Evolutionary conservation across 2,329 filamentous ascomycete species (phyloP).

Genomic region (Tolypocladium nubicola): DNA sequence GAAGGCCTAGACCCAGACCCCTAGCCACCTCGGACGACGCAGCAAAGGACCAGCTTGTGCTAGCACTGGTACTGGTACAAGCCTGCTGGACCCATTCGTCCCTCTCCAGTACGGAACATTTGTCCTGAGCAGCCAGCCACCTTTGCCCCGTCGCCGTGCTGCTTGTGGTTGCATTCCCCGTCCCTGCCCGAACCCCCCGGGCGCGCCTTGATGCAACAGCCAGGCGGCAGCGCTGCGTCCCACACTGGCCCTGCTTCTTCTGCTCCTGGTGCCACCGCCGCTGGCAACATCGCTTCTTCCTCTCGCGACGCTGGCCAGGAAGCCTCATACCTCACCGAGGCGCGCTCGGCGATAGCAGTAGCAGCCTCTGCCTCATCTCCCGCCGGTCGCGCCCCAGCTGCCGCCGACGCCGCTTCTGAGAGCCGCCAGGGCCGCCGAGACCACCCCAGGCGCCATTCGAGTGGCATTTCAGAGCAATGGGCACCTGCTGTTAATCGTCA

Average conservation of each 20-base stretch:
- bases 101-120: not conserved
- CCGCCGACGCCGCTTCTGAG: not conserved
- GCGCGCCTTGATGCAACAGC: constrained; percentile 21
- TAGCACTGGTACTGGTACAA: not conserved
- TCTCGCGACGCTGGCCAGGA: not conserved
- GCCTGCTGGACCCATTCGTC: not conserved
- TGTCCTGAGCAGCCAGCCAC: not conserved
- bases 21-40: constrained; percentile 7
- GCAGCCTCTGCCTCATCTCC: not conserved
- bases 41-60: not conserved
- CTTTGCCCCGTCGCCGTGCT: not conserved
- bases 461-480: constrained; percentile 6
- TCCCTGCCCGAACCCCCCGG: constrained; percentile 6
- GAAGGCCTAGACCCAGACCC: constrained; percentile 4
- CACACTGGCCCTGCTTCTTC: constrained; percentile 6
- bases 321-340: not conserved
- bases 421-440: constrained; percentile 1
- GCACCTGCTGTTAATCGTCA: constrained; percentile 4
- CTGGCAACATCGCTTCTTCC: not conserved
- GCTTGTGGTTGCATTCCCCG: not conserved
- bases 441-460: constrained; percentile 6
- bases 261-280: not conserved
- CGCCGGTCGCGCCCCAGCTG: not conserved
- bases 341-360: not conserved
- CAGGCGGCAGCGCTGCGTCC: constrained; percentile 5